Percentiles rank a stretch among this genome's conserved stretches.
phyloP scores from a whole-genome alignment of 179 eudicot species.

The Patellifolia procumbens region DNA sequence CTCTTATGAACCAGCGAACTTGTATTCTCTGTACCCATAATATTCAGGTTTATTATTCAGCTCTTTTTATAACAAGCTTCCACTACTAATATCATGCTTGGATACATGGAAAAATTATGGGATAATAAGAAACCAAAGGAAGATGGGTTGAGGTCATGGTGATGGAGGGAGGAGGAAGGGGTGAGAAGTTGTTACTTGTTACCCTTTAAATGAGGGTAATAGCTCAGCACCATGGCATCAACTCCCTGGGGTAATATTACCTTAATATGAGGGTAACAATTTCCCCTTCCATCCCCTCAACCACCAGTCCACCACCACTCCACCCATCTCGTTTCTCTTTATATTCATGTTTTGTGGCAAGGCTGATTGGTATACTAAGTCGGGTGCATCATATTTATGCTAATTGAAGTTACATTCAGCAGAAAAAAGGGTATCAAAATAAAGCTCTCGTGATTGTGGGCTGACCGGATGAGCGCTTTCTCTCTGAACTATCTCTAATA shows the following conservation, averaged over 20 bases:
- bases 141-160: too few species aligned
- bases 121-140: too few species aligned
- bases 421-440: neutral
- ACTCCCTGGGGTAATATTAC: too few species aligned
- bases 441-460: neutral
- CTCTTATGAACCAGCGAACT: conserved; percentile 63
- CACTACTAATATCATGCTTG: neutral
- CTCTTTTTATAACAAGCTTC: neutral
- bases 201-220: too few species aligned
- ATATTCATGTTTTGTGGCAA: neutral
- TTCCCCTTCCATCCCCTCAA: too few species aligned
- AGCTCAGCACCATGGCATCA: too few species aligned
- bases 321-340: too few species aligned
- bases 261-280: too few species aligned
- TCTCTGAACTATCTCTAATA: neutral
- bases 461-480: neutral
- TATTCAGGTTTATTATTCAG: conserved; percentile 52
- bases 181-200: too few species aligned
- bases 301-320: too few species aligned
- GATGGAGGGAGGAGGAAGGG: too few species aligned
- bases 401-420: neutral
- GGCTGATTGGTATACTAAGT: neutral
- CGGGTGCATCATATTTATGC: neutral
- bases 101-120: too few species aligned
- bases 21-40: conserved; percentile 89